A percentile compares a stretch with the other conserved stretches of the same genome.
Evolutionary conservation across 495 filamentous ascomycete species (phyloP).

Genomic region (Glonium stellatum): DNA sequence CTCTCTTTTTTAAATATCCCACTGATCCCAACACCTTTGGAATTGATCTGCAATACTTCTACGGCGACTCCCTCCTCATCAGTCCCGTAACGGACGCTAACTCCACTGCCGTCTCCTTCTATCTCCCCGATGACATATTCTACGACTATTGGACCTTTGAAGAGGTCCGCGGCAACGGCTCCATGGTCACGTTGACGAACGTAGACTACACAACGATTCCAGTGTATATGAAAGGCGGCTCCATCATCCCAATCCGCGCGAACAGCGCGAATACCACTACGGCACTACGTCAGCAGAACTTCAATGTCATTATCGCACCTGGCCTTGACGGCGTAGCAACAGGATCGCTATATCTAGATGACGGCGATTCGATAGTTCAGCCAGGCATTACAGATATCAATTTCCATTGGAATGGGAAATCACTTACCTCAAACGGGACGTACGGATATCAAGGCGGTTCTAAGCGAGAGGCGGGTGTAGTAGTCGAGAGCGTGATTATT

Average conservation of each 20-base stretch:
- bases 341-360: slow-evolving; percentile 48
- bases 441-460: slow-evolving; percentile 9
- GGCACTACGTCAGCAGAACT: slow-evolving; percentile 56
- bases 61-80: slow-evolving; percentile 61
- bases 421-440: slow-evolving; percentile 5
- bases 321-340: slow-evolving; percentile 45
- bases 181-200: slow-evolving; percentile 45
- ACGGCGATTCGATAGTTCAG: slow-evolving; percentile 35
- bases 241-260: slow-evolving; percentile 57
- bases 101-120: slow-evolving; percentile 58
- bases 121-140: slow-evolving; percentile 67
- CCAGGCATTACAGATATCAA: slow-evolving; percentile 27
- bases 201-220: slow-evolving; percentile 61
- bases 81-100: slow-evolving; percentile 61
- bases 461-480: not conserved
- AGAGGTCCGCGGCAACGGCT: slow-evolving; percentile 50
- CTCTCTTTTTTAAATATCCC: slow-evolving; percentile 68
- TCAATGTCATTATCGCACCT: slow-evolving; percentile 64
- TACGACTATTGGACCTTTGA: slow-evolving; percentile 69
- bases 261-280: slow-evolving; percentile 61
- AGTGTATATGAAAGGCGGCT: slow-evolving; percentile 64
- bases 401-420: slow-evolving; percentile 26
- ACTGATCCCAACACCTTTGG: slow-evolving; percentile 53
- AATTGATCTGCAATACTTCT: slow-evolving; percentile 68
- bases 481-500: slow-evolving; percentile 13